Base-by-base conservation (phyloP, 805 yeast genomes). In the Metschnikowia kofuensis region DNA sequence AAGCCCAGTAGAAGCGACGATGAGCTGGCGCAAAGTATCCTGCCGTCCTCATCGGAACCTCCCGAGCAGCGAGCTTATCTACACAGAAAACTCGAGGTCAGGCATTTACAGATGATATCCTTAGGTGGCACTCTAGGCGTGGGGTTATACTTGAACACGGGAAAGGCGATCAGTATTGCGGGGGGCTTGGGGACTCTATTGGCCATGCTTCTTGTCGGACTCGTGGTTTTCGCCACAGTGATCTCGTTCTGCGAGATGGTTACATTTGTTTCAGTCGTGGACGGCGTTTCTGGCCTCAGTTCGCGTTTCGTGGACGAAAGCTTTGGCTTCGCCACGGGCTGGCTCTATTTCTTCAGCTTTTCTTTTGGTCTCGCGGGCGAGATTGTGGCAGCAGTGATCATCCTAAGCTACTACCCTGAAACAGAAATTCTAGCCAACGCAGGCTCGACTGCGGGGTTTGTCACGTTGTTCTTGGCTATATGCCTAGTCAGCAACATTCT, bases 111-210 rank as follows among this genome's bases (percentile, higher is more conserved):
- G 60, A 84, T 86, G 83, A 83, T 87, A 41, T 87, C 91, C 0
- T 70, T 87, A 30, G 89, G 90, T 2, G 92, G 90, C 1, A 85
- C 91, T 0, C 64, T 87, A 6, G 94, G 94, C 1, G 92, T 87
- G 13, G 94, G 95, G 0, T 65, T 87, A 15, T 76, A 84, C 48
- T 67, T 87, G 26, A 80, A 84, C 38, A 79, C 86, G 7, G 91
- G 94, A 4, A 84, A 85, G 58, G 87, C 89, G 0, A 76, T 87
- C 45, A 74, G 83, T 15, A 82, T 83, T 14, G 85, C 87, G 2
- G 95, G 95, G 1, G 92, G 92, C 0, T 68, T 87, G 45, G 95
- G 95, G 0, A 80, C 89, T 8, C 65, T 87, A 6, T 56, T 87
- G 12, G 91, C 92, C 1, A 86, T 83, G 60, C 47, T 76, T 0